Evolutionary conservation across 116 monocot genomes (phyloP), one percentile per base, ranked within the genome.

Genomic region (Iris pallida): DNA sequence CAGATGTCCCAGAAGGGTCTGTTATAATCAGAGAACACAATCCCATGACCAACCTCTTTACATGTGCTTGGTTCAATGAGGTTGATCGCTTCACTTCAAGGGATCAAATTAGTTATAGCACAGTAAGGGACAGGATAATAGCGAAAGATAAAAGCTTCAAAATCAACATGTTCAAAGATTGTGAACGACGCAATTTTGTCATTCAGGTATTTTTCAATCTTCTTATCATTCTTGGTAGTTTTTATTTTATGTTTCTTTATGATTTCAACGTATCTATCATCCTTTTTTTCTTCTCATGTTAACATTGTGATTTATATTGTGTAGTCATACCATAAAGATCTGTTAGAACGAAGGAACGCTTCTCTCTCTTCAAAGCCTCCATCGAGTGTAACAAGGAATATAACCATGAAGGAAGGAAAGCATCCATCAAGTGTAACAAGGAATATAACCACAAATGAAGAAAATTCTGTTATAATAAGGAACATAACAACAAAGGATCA

Each of bases 1-100:
- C 78, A 92, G 88, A 92, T 88, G 88, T 88, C 55, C 92, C 92
- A 19, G 92, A 92, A 82, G 92, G 88, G 12, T 88, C 85, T 66
- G 92, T 92, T 42, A 85, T 88, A 55, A 83, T 92, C 10, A 82
- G 69, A 78, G 92, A 92, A 72, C 92, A 92, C 57, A 85, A 69
- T 5, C 88, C 85, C 6, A 85, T 92, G 6, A 88, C 82, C 49
- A 85, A 88, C 46, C 74, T 92, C 19, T 92, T 92, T 79, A 83
- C 82, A 7, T 92, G 92, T 70, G 74, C 88, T 17, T 92, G 92
- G 92, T 92, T 92, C 76, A 92, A 92, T 49, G 92, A 92, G 70
- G 92, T 92, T 17, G 92, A 92, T 75, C 82, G 83, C 5, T 92
- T 88, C 71, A 92, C 88, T 40, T 80, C 92, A 2, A 82, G 92